Percentiles rank a stretch among this genome's conserved stretches.
Conservation (phyloP, 169 alveolate genomes). For the Eimeria praecox region DNA sequence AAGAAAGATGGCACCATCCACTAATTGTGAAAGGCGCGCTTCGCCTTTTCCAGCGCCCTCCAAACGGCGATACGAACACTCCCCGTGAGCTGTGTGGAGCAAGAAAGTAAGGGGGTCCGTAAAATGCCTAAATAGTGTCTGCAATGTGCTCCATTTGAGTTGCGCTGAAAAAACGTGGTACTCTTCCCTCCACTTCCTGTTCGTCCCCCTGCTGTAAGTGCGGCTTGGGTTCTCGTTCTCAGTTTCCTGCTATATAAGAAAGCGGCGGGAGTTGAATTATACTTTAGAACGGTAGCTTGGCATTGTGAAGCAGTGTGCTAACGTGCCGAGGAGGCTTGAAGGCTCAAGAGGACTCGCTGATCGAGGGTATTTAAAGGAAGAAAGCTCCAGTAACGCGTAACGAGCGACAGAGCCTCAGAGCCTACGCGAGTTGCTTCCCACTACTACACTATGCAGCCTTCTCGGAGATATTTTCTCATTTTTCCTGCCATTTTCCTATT, state of each 20-base stretch:
- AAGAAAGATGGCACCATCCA: background rate
- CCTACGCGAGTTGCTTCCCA: background rate
- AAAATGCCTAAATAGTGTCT: background rate
- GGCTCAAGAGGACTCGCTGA: background rate
- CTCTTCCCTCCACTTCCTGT: background rate
- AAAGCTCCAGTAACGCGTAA: background rate
- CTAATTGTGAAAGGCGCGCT: background rate
- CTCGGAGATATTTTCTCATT: background rate
- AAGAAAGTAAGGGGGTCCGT: background rate
- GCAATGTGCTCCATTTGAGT: background rate
- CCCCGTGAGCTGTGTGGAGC: background rate
- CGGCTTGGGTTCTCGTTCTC: background rate
- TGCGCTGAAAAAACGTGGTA: background rate
- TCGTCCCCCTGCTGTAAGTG: background rate
- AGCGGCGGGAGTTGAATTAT: background rate
- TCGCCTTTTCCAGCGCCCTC: background rate
- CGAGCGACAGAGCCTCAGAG: background rate
- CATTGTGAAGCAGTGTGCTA: background rate
- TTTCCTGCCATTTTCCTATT: no score
- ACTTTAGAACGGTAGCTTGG: background rate
- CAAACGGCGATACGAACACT: background rate
- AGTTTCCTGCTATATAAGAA: background rate
- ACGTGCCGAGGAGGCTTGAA: background rate
- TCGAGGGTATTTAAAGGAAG: background rate
- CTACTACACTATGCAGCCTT: background rate